phyloP scores from a whole-genome alignment of 805 yeast species.

The Kuraishia molischiana region DNA sequence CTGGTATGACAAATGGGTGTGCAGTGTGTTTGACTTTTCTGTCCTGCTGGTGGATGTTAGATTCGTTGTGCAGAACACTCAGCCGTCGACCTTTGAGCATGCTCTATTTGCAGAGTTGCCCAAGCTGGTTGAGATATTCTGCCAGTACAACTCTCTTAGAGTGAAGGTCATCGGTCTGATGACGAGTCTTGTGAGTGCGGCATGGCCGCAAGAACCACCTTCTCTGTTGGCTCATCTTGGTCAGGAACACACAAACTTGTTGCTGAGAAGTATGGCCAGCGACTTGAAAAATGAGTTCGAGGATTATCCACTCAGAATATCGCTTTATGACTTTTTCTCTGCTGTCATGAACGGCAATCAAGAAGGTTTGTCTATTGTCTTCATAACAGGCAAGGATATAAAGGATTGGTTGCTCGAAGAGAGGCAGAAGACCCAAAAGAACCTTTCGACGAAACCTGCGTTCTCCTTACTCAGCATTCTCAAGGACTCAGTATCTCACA shows the following conservation, averaged over 20 bases:
- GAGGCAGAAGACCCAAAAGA: conserved; percentile 5
- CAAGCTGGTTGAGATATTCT: conserved; percentile 45
- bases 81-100: conserved; percentile 59
- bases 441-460: conserved; percentile 4
- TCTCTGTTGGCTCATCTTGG: conserved; percentile 80
- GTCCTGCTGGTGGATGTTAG: conserved; percentile 49
- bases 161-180: conserved; percentile 43
- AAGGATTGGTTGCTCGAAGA: conserved; percentile 15
- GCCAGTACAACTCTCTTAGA: conserved; percentile 37
- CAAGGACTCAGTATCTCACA: conserved; percentile 41
- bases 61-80: conserved; percentile 27
- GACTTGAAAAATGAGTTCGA: conserved; percentile 53
- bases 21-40: conserved; percentile 43
- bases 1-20: conserved; percentile 40
- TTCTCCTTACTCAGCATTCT: conserved; percentile 45
- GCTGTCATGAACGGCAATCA: conserved; percentile 63
- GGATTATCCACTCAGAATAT: conserved; percentile 39
- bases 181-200: conserved; percentile 44
- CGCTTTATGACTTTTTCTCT: conserved; percentile 55
- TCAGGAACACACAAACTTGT: conserved; percentile 43
- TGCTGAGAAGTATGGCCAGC: conserved; percentile 48
- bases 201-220: conserved; percentile 54
- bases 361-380: conserved; percentile 65
- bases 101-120: conserved; percentile 47
- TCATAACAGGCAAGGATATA: conserved; percentile 52